phyloP scores from a whole-genome alignment of 345 rosid species.

The Pseudoturritis turrita region DNA sequence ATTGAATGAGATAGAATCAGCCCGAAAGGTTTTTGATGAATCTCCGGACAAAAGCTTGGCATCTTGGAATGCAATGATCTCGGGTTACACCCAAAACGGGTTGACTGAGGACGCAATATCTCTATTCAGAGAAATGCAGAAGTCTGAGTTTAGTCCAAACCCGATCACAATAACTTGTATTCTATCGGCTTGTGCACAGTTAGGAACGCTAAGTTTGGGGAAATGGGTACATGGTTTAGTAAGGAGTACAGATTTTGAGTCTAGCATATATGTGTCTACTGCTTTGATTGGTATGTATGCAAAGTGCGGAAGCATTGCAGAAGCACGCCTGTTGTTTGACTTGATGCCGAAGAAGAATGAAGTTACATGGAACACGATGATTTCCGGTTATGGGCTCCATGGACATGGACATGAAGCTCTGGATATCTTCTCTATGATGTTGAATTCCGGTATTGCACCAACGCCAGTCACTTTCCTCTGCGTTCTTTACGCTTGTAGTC shows the following conservation, averaged over 20 bases:
- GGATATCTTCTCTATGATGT: slow-evolving; percentile 51
- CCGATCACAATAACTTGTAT: slow-evolving; percentile 64
- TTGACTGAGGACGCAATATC: slow-evolving; percentile 58
- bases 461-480: slow-evolving; percentile 68
- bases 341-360: slow-evolving; percentile 54
- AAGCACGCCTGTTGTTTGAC: slow-evolving; percentile 60
- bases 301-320: slow-evolving; percentile 68
- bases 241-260: slow-evolving; percentile 43
- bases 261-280: slow-evolving; percentile 64
- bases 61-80: slow-evolving; percentile 83
- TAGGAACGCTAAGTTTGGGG: slow-evolving; percentile 67
- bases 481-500: slow-evolving; percentile 75
- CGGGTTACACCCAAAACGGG: slow-evolving; percentile 81
- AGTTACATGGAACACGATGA: slow-evolving; percentile 87
- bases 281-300: slow-evolving; percentile 83
- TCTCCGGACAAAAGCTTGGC: slow-evolving; percentile 57
- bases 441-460: slow-evolving; percentile 43
- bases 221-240: slow-evolving; percentile 63
- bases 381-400: slow-evolving; percentile 78
- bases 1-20: slow-evolving; percentile 55
- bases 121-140: slow-evolving; percentile 65
- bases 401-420: slow-evolving; percentile 72
- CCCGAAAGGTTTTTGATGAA: slow-evolving; percentile 50
- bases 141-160: slow-evolving; percentile 45
- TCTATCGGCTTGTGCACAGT: slow-evolving; percentile 80